Evolutionary conservation across 2,329 filamentous ascomycete genomes (phyloP).

Genomic region (Epichloe coenophiala): DNA sequence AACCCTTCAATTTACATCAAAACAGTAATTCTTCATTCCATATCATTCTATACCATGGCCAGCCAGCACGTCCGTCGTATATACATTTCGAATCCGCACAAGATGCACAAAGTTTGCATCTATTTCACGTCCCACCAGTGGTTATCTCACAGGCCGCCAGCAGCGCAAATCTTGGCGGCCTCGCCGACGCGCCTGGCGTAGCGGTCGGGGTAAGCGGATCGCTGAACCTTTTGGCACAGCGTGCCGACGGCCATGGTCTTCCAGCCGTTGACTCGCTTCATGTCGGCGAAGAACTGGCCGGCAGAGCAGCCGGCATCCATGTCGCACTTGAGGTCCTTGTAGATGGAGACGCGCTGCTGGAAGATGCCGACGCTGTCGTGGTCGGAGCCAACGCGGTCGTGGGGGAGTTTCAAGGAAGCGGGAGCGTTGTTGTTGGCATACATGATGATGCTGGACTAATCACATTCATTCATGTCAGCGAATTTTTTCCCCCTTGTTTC

Average conservation of each 20-base stretch:
- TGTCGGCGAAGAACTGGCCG: slow-evolving; percentile 9
- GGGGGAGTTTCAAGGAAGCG: slow-evolving; percentile 7
- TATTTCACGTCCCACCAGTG: too few species aligned
- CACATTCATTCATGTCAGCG: neutral
- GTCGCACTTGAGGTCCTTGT: slow-evolving; percentile 11
- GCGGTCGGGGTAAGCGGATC: slow-evolving; percentile 9
- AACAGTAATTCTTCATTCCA: too few species aligned
- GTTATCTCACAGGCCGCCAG: slow-evolving; percentile 7
- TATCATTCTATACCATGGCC: too few species aligned
- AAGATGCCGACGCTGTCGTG: slow-evolving; percentile 13
- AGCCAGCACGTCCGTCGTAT: too few species aligned
- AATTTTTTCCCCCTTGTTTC: neutral
- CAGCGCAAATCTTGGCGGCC: slow-evolving; percentile 9
- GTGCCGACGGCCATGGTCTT: slow-evolving; percentile 9
- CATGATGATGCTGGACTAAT: slow-evolving; percentile 9
- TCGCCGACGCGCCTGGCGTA: slow-evolving; percentile 8
- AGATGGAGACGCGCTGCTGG: slow-evolving; percentile 12
- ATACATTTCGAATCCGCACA: neutral
- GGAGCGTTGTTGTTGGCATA: slow-evolving; percentile 11
- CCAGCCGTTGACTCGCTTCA: slow-evolving; percentile 11
- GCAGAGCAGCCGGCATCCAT: slow-evolving; percentile 12
- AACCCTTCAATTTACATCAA: neutral
- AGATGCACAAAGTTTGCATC: neutral
- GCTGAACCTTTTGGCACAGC: slow-evolving; percentile 13
- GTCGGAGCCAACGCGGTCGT: slow-evolving; percentile 11